phyloP scores from a whole-genome alignment of 2,329 filamentous ascomycete species.

The Tolypocladium album region DNA sequence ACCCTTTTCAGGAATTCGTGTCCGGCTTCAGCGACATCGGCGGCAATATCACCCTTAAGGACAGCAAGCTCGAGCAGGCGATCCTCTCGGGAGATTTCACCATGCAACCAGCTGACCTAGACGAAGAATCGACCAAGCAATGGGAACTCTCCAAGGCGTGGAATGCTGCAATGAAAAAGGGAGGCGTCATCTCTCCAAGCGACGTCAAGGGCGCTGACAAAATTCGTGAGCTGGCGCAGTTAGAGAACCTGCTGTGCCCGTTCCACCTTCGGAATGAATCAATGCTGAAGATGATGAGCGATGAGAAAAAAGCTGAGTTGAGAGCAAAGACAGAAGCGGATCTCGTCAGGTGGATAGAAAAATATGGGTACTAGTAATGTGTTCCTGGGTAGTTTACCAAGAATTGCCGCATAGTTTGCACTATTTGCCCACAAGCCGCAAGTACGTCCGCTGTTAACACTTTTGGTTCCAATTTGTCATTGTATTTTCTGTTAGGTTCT shows the following conservation, averaged over 20 bases:
- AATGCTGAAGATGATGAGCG: not conserved
- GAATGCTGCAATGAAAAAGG: not conserved
- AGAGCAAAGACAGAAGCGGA: not conserved
- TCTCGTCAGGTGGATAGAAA: not conserved
- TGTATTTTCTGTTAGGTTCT: too few species aligned
- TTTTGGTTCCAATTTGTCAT: too few species aligned
- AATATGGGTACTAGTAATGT: conserved; percentile 14
- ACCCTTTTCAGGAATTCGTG: conserved; percentile 15
- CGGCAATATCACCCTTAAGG: not conserved
- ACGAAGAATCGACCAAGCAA: not conserved
- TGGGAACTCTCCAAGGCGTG: conserved; percentile 1
- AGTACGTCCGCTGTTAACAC: too few species aligned
- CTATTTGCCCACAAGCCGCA: too few species aligned
- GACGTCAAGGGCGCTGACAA: not conserved
- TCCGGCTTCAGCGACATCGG: conserved; percentile 5
- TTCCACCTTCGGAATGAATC: not conserved
- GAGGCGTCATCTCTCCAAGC: not conserved
- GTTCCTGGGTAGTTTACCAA: not conserved
- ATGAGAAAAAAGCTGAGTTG: not conserved
- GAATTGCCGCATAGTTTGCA: too few species aligned
- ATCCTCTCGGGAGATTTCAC: conserved; percentile 1
- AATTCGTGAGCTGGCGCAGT: not conserved
- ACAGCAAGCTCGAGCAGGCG: not conserved
- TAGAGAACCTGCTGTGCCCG: not conserved
- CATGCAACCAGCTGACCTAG: not conserved